These are phyloP conservation scores for Aspergillus sp. DNA, from an alignment of 2,329 filamentous ascomycete species.

Conservation along the genomic window DNA sequence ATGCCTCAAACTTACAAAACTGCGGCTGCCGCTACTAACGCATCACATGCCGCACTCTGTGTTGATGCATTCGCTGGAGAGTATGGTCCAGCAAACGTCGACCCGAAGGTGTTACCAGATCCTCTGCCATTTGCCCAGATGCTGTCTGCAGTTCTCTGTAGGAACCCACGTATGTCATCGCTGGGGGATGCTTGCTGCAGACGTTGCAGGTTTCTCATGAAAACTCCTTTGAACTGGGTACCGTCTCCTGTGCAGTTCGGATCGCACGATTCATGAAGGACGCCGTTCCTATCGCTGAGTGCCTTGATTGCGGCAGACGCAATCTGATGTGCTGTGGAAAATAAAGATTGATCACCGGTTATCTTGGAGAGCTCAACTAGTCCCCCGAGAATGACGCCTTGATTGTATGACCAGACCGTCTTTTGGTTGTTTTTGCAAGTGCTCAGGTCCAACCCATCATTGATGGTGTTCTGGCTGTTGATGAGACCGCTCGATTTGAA, in stretches of 20 bases:
- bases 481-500: slow-evolving; percentile 50
- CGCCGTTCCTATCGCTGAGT: slow-evolving; percentile 46
- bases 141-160: slow-evolving; percentile 4
- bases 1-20: background rate
- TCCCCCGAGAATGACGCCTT: slow-evolving; percentile 60
- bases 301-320: slow-evolving; percentile 53
- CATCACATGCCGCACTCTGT: slow-evolving; percentile 7
- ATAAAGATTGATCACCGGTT: slow-evolving; percentile 40
- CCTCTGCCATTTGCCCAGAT: slow-evolving; percentile 6
- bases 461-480: slow-evolving; percentile 49
- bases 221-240: slow-evolving; percentile 71
- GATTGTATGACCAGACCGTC: slow-evolving; percentile 56
- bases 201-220: slow-evolving; percentile 62
- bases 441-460: slow-evolving; percentile 49
- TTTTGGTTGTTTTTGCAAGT: slow-evolving; percentile 52
- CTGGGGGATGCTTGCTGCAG: slow-evolving; percentile 41
- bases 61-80: slow-evolving; percentile 2
- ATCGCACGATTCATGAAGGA: slow-evolving; percentile 58
- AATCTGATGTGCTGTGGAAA: slow-evolving; percentile 48
- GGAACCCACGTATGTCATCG: background rate
- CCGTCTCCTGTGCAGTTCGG: slow-evolving; percentile 51
- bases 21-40: background rate
- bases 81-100: background rate
- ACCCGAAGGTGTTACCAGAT: background rate
- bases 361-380: slow-evolving; percentile 54